phyloP scores from a whole-genome alignment of 495 filamentous ascomycete species.

The Aspergillus sclerotioniger region DNA sequence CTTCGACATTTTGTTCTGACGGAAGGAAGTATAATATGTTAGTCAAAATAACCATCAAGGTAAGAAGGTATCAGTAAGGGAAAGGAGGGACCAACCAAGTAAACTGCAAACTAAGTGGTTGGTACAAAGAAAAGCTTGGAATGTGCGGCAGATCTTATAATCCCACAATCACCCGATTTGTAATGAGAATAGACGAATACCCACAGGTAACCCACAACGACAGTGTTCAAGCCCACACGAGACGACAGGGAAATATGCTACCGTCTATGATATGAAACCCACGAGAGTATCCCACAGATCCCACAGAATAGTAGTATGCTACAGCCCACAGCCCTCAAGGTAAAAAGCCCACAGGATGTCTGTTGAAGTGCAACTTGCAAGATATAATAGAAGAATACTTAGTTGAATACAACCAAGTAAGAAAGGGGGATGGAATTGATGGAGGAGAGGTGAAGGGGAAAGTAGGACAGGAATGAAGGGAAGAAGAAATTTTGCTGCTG shows the following conservation, averaged over 20 bases:
- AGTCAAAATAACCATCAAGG: constrained; percentile 13
- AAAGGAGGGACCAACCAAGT: background rate
- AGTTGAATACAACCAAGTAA: constrained; percentile 18
- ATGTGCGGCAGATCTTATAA: constrained; percentile 44
- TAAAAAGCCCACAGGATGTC: constrained; percentile 48
- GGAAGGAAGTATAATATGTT: constrained; percentile 17
- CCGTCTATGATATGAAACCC: constrained; percentile 44
- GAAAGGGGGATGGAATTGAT: constrained; percentile 15
- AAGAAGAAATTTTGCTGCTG: constrained; percentile 27
- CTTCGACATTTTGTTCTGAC: constrained; percentile 51
- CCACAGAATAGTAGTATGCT: constrained; percentile 44
- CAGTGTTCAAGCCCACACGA: constrained; percentile 51
- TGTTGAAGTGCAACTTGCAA: constrained; percentile 43
- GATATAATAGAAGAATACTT: constrained; percentile 40
- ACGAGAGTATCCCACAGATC: constrained; percentile 42
- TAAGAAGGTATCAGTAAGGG: constrained; percentile 2
- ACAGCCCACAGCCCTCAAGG: constrained; percentile 52
- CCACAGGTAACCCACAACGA: constrained; percentile 50
- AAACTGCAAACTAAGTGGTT: constrained; percentile 8
- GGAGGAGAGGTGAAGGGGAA: constrained; percentile 7
- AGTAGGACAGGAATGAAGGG: constrained; percentile 21
- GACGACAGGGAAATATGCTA: constrained; percentile 45
- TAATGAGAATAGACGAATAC: constrained; percentile 34
- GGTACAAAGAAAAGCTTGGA: constrained; percentile 20
- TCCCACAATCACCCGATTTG: constrained; percentile 44